phyloP scores from a whole-genome alignment of 2,329 filamentous ascomycete species.

The Zopfia rhizophila region DNA sequence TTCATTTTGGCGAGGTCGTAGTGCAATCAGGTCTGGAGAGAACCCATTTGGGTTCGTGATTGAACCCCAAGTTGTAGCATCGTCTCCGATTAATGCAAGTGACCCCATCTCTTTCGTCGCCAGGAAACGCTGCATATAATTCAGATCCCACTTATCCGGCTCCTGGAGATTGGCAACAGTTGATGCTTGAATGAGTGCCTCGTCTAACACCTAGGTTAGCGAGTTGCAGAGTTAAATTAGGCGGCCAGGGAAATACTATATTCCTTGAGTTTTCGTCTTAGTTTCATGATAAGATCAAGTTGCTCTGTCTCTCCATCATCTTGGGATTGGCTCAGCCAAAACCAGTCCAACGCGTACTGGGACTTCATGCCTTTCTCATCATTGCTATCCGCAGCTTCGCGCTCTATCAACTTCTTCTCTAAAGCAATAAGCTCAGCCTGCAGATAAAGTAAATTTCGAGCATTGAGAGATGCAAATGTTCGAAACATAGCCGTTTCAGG shows the following conservation, averaged over 20 bases:
- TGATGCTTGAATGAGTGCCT: slow-evolving; percentile 30
- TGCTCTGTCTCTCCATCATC: slow-evolving; percentile 17
- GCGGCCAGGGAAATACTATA: slow-evolving; percentile 23
- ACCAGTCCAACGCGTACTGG: slow-evolving; percentile 12
- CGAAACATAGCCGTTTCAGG: slow-evolving; percentile 27
- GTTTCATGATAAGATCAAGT: slow-evolving; percentile 17
- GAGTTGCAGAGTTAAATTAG: background rate
- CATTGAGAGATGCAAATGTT: slow-evolving; percentile 20
- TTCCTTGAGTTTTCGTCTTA: slow-evolving; percentile 20
- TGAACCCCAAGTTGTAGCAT: slow-evolving; percentile 24
- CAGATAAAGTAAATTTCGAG: slow-evolving; percentile 25
- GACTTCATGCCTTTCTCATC: slow-evolving; percentile 2
- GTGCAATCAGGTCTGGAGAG: slow-evolving; percentile 22
- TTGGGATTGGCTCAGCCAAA: slow-evolving; percentile 12
- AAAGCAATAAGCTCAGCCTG: slow-evolving; percentile 24
- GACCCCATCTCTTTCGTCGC: slow-evolving; percentile 12
- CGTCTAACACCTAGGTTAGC: slow-evolving; percentile 15
- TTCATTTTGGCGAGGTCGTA: slow-evolving; percentile 23
- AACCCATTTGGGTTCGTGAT: slow-evolving; percentile 1
- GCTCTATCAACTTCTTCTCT: slow-evolving; percentile 17
- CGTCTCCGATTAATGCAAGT: slow-evolving; percentile 16
- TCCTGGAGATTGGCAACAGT: slow-evolving; percentile 16
- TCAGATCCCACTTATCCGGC: slow-evolving; percentile 26
- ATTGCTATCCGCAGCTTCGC: slow-evolving; percentile 12
- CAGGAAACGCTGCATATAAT: slow-evolving; percentile 29